Evolutionary conservation across 768 basidiomycete genomes (phyloP).

Genomic region (Trametes coccinea): DNA sequence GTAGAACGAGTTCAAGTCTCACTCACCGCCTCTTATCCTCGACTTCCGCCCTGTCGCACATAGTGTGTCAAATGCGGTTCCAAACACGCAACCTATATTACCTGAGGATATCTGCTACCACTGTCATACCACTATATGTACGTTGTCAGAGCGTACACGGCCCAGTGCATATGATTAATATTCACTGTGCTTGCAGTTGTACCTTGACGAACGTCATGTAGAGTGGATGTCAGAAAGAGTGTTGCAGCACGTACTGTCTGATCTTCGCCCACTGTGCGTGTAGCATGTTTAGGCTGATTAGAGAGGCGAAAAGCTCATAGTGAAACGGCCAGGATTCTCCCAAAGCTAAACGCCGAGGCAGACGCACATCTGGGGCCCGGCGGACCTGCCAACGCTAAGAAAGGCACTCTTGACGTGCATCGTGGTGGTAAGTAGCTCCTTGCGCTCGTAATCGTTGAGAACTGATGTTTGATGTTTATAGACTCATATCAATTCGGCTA

Average conservation of each 20-base stretch:
- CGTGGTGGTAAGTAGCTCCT: slow-evolving; percentile 63
- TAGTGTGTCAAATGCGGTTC: slow-evolving; percentile 54
- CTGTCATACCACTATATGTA: slow-evolving; percentile 80
- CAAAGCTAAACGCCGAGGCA: slow-evolving; percentile 64
- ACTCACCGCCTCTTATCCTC: too few species aligned
- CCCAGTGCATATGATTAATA: too few species aligned
- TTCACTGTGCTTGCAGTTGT: slow-evolving; percentile 47
- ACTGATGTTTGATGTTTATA: slow-evolving; percentile 32
- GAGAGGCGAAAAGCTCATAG: neutral
- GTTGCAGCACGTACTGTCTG: slow-evolving; percentile 78
- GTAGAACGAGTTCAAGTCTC: too few species aligned
- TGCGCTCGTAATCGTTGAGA: neutral
- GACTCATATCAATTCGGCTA: slow-evolving; percentile 91
- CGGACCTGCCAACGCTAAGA: slow-evolving; percentile 52
- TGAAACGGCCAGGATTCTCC: slow-evolving; percentile 50
- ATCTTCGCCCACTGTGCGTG: slow-evolving; percentile 69
- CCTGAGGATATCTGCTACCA: slow-evolving; percentile 72
- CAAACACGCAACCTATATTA: slow-evolving; percentile 77
- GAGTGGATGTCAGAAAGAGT: slow-evolving; percentile 88
- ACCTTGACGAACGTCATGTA: slow-evolving; percentile 85
- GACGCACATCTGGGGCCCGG: slow-evolving; percentile 44
- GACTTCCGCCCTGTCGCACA: neutral
- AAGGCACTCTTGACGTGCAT: slow-evolving; percentile 77
- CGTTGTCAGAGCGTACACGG: slow-evolving; percentile 22
- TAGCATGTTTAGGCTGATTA: neutral